Evolutionary conservation across 2,329 filamentous ascomycete species (phyloP), one percentile per base, ranked within the genome.

Genomic region (Graphiopsis chlorocephala): DNA sequence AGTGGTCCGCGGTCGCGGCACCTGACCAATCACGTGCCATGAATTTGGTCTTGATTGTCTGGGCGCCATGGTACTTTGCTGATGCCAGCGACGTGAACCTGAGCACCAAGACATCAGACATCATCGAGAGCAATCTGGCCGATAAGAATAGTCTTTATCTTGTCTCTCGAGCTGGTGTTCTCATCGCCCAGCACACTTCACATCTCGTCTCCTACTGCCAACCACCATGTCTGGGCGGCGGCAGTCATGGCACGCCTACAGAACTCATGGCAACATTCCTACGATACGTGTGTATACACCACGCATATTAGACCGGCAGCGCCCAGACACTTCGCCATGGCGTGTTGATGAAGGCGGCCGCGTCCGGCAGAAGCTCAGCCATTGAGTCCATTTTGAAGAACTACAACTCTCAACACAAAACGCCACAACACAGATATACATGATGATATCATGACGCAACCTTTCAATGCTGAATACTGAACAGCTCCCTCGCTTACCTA

Each of bases 31-130:
- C 23, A 38, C 35, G 11, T 15, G 33, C 2, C 23, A 26, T n/a
- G n/a, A 6, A 31, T 56, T 10, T 25, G 38, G 55, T 23, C 20
- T 45, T 38, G 33, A 23, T 23, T 11, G 20, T 23, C 55, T 58
- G 31, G 55, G 55, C 55, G 55, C 55, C 55, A 58, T 33, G 53
- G 50, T 53, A 53, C 50, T 29, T 31, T 10, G 29, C 29, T 20
- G 50, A 28, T n/a, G 50, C 50, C 17, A 17, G 50, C 15, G 12
- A 53, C 17, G 50, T 20, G 28, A 12, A 29, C n/a, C 29, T 29
- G 10, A 53, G 50, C 50, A 53, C 50, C 50, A 53, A 53, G 50
- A 53, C 26, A 53, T 53, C 10, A 28, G 20, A 25, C n/a, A 45
- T 45, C 38, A 45, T 45, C n/a, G 38, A 45, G 38, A 17, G 47